phyloP scores from a whole-genome alignment of 2,329 filamentous ascomycete genomes.

The Penicillium sp. region DNA sequence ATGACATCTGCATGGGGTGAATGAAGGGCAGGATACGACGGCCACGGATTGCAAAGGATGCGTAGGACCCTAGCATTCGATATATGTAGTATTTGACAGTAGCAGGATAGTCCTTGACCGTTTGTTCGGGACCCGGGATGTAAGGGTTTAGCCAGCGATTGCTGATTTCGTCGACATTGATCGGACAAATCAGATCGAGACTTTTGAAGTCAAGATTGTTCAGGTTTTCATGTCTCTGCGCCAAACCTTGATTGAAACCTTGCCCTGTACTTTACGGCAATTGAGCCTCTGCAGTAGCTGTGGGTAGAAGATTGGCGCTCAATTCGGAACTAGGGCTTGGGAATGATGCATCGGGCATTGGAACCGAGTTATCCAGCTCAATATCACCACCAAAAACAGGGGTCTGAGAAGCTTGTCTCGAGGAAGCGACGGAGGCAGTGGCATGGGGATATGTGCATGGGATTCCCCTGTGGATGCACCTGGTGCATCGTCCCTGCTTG shows the following conservation, averaged over 20 bases:
- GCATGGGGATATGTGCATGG: conserved; percentile 6
- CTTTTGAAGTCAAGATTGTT: conserved; percentile 30
- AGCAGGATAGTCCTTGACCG: conserved; percentile 41
- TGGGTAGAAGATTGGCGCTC: not conserved
- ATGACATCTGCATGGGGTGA: conserved; percentile 39
- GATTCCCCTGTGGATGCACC: conserved; percentile 9
- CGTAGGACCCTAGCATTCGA: conserved; percentile 46
- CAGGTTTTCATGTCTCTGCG: not conserved
- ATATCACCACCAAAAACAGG: not conserved
- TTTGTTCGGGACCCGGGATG: conserved; percentile 45
- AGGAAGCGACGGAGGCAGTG: not conserved
- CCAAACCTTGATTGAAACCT: not conserved
- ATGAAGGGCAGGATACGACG: conserved; percentile 44
- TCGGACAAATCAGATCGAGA: conserved; percentile 43
- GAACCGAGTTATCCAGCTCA: not conserved
- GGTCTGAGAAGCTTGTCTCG: not conserved
- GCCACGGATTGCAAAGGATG: conserved; percentile 35
- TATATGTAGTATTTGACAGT: conserved; percentile 40
- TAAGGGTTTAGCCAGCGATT: conserved; percentile 50
- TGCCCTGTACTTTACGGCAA: not conserved
- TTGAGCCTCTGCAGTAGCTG: not conserved
- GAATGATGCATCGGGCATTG: not conserved
- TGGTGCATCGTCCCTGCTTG: conserved; percentile 4
- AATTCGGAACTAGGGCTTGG: not conserved
- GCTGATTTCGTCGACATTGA: conserved; percentile 46